A percentile compares a stretch with the other conserved stretches of the same genome.
Evolutionary conservation across 495 filamentous ascomycete genomes (phyloP).

Genomic region (Jackrogersella multiformis): DNA sequence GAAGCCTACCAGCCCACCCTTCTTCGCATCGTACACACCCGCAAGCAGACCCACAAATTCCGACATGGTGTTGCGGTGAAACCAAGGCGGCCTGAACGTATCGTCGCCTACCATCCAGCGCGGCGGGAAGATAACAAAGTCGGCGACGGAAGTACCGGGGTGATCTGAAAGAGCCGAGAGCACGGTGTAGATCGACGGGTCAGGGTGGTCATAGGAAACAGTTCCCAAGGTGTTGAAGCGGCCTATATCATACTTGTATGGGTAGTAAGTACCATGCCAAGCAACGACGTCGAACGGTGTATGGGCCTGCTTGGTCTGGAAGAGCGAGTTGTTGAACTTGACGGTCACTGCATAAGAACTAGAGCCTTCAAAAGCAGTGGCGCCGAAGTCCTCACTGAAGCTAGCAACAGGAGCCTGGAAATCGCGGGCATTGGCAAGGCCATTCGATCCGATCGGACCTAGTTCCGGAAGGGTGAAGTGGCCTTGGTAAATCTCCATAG

Average conservation of each 20-base stretch:
- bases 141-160: conserved; percentile 77
- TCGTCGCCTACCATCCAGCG: conserved; percentile 81
- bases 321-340: conserved; percentile 84
- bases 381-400: conserved; percentile 69
- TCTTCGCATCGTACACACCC: conserved; percentile 69
- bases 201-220: conserved; percentile 81
- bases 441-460: conserved; percentile 87
- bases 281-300: conserved; percentile 84
- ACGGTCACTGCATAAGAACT: conserved; percentile 69
- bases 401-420: conserved; percentile 84
- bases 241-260: conserved; percentile 85
- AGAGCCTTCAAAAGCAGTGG: conserved; percentile 50
- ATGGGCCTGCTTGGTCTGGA: conserved; percentile 74
- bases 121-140: conserved; percentile 87
- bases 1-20: conserved; percentile 63
- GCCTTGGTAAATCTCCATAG: conserved; percentile 85
- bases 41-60: conserved; percentile 81
- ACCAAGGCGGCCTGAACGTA: conserved; percentile 85
- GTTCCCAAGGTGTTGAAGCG: conserved; percentile 81
- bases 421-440: conserved; percentile 87
- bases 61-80: conserved; percentile 85
- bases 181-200: conserved; percentile 83
- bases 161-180: conserved; percentile 68
- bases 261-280: conserved; percentile 83
- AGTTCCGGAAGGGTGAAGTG: conserved; percentile 88